Evolutionary conservation across 2,329 filamentous ascomycete genomes (phyloP).

Genomic region (Tolypocladium sp.): DNA sequence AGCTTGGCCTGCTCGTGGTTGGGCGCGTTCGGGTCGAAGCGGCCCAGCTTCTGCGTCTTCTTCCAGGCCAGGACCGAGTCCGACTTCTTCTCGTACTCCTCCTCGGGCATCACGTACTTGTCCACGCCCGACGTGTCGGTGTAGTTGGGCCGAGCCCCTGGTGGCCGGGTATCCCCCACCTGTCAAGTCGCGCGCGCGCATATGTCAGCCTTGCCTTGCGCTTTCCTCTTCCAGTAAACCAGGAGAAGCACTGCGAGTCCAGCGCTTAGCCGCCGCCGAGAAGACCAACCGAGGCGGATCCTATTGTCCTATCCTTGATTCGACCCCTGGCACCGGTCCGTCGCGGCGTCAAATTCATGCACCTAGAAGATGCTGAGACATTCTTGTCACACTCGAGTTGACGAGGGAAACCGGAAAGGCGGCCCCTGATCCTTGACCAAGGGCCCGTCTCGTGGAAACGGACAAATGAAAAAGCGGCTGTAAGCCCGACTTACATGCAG

Average conservation of each 20-base stretch:
- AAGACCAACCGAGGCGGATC: conserved; percentile 6
- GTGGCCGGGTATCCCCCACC: conserved; percentile 74
- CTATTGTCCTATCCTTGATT: background rate
- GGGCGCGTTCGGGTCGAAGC: conserved; percentile 82
- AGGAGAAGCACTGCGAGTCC: background rate
- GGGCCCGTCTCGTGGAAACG: background rate
- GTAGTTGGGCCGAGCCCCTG: conserved; percentile 67
- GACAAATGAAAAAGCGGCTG: conserved; percentile 9
- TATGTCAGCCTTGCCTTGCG: conserved; percentile 13
- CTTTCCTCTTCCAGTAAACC: background rate
- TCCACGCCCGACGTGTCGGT: conserved; percentile 72
- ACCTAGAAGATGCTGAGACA: conserved; percentile 1
- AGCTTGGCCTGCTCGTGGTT: conserved; percentile 65
- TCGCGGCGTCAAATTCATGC: background rate
- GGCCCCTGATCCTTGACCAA: conserved; percentile 1
- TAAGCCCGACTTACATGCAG: conserved; percentile 56
- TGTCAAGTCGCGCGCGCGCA: conserved; percentile 25
- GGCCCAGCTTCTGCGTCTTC: conserved; percentile 85
- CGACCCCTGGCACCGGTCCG: background rate
- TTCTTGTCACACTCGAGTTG: background rate
- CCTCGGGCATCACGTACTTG: conserved; percentile 82
- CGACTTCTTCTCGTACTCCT: conserved; percentile 75
- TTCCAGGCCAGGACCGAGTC: conserved; percentile 96
- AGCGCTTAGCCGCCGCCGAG: conserved; percentile 8
- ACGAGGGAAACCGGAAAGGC: background rate